Base-by-base conservation (phyloP, 768 basidiomycete species). In the Cystofilobasidium ferigula region DNA sequence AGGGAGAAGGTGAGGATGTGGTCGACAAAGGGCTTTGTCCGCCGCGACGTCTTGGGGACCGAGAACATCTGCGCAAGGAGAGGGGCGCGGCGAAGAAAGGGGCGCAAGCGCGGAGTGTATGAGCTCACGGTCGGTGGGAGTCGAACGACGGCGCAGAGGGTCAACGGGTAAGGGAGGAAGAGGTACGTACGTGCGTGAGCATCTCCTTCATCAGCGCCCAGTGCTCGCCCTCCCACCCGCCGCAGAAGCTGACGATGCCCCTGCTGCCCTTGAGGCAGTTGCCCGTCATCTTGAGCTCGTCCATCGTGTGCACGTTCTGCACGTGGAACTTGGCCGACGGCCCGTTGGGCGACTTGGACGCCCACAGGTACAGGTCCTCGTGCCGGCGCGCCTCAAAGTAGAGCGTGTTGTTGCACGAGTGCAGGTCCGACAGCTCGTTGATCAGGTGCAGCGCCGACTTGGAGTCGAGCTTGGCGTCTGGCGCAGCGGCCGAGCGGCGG, bases 231-330 rank as follows among this genome's bases (percentile, higher is more conserved):
- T 97, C 90, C 67, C 67, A 76, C 95, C 98, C 48, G 80, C 83
- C 68, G 77, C 95, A 93, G 75, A 99, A 99, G 74, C 88, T 89
- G 70, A 98, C 78, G 62, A 98, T 78, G 6, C 93, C 94, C 61
- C 95, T 80, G 72, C 88, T 89, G 22, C 95, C 95, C 77, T 94
- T 95, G 70, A 99, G 77, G 76, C 95, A 99, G 76, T 99, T 98
- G 36, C 95, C 95, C 9, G 92, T 94, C 93, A 99, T 88, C 79
- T 98, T 98, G 70, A 99, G 81, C 77, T 99, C 95, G 78, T 98
- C 95, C 95, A 98, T 98, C 48, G 95, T 99, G 76, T 99, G 95
- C 62, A 94, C 82, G 74, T 98, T 99, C 78, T 95, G 93, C 20
- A 97, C 94, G 73, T 98, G 95, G 80, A 97, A 82, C 76, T 97